phyloP scores from a whole-genome alignment of 805 yeast genomes.

The Middelhovenomyces tepae region DNA sequence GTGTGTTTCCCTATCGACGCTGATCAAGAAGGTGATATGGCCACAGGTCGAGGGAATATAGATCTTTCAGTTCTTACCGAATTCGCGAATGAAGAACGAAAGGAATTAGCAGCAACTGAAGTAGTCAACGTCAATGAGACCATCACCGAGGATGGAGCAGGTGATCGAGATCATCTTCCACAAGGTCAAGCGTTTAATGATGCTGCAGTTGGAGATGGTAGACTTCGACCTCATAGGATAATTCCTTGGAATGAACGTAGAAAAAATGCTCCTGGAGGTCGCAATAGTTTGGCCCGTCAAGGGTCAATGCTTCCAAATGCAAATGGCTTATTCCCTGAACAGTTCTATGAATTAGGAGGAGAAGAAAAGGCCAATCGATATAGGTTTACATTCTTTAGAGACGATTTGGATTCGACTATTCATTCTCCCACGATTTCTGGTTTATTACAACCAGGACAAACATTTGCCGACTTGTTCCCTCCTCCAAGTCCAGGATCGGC shows the following conservation, averaged over 20 bases:
- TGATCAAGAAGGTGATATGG: slow-evolving; percentile 20
- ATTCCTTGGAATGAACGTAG: slow-evolving; percentile 60
- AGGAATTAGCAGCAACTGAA: slow-evolving; percentile 28
- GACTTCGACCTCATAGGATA: slow-evolving; percentile 65
- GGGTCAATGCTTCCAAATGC: too few species aligned
- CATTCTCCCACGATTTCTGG: slow-evolving; percentile 88
- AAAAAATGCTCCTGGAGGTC: slow-evolving; percentile 9
- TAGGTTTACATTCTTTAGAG: slow-evolving; percentile 88
- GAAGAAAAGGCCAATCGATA: slow-evolving; percentile 33
- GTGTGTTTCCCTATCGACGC: slow-evolving; percentile 79
- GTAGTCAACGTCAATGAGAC: slow-evolving; percentile 16
- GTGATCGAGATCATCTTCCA: slow-evolving; percentile 11
- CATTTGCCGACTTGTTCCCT: slow-evolving; percentile 50
- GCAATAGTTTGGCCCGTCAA: slow-evolving; percentile 5
- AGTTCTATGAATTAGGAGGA: slow-evolving; percentile 7
- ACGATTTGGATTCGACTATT: slow-evolving; percentile 78
- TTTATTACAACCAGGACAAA: slow-evolving; percentile 51
- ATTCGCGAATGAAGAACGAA: slow-evolving; percentile 62
- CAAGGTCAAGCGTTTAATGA: slow-evolving; percentile 45
- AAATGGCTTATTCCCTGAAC: too few species aligned
- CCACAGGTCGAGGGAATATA: slow-evolving; percentile 24
- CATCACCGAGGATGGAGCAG: slow-evolving; percentile 13
- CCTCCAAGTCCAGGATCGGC: slow-evolving; percentile 5
- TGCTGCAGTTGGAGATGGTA: slow-evolving; percentile 44
- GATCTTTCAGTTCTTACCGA: slow-evolving; percentile 69